Base-by-base conservation (phyloP, 2,329 filamentous ascomycete genomes). In the Phaeophleospora eucalypticola region DNA sequence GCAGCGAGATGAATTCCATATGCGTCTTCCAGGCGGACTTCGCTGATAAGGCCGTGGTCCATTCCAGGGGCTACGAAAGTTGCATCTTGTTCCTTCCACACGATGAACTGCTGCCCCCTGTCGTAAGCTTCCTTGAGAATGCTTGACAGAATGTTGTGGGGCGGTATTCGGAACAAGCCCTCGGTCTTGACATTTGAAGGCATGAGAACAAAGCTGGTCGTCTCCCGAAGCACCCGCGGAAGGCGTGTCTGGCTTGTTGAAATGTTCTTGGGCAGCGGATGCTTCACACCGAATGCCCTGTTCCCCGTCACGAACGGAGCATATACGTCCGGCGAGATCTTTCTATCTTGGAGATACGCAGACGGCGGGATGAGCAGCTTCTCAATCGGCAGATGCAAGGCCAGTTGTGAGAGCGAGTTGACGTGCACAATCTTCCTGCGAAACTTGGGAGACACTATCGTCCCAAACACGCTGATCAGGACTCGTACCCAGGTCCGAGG, bases 351-450 rank as follows among this genome's bases (percentile, higher is more conserved):
- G 12, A 79, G 65, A 52, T 79, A 79, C 4, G 73, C 75, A 2
- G 73, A 71, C 1, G 76, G 75, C 16, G 76, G 76, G 36, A 80
- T 77, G 27, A 78, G 64, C 29, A 80, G 66, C 44, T 72, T 66
- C 59, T 77, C 75, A 48, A 80, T 73, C 10, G 73, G 71, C 19
- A 79, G 65, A 39, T 78, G 68, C 36, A 73, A 60, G 10, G 75
- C 75, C 38, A 80, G 67, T 19, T 69, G 68, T 40, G 67, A 73
- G 45, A 80, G 54, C 20, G 67, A 75, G 41, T 71, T 75, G 49
- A 77, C 75, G 58, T 79, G 76, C n/a, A 77, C 66, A 36, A 79
- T 76, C 67, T 80, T 80, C 59, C 74, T 70, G 60, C 75, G 66
- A 57, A 79, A 79, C 58, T 80, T 80, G 27, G 75, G 75, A 49